A percentile compares a stretch with the other conserved stretches of the same genome.
Conservation (phyloP, 2,329 filamentous ascomycete species). For the Dendrostoma leiphaemia region DNA sequence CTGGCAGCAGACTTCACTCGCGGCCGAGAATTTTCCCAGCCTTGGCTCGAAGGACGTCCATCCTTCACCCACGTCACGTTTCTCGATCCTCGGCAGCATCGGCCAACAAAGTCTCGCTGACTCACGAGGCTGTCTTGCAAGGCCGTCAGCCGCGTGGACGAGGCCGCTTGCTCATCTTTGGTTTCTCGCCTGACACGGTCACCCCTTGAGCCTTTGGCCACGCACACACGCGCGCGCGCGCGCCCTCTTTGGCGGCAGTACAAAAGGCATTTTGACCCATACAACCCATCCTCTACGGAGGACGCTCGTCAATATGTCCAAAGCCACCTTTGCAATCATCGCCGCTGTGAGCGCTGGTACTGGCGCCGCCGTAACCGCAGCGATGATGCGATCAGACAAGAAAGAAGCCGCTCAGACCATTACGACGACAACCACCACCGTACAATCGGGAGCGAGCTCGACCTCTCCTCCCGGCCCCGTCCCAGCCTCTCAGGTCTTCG, state of each 20-base stretch:
- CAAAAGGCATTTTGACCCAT: slow-evolving; percentile 6
- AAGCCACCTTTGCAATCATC: slow-evolving; percentile 71
- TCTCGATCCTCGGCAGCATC: background rate
- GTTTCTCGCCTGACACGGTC: slow-evolving; percentile 17
- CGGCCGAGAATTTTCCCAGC: slow-evolving; percentile 1
- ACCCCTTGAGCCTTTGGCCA: background rate
- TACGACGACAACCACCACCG: slow-evolving; percentile 32
- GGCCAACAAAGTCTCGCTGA: background rate
- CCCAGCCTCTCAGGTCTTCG: slow-evolving; percentile 59
- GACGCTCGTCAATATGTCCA: slow-evolving; percentile 63
- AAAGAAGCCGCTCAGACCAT: slow-evolving; percentile 33
- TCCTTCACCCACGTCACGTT: background rate
- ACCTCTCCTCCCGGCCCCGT: slow-evolving; percentile 37
- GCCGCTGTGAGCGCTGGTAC: slow-evolving; percentile 74
- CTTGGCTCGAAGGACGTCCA: background rate
- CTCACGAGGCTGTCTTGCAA: slow-evolving; percentile 15
- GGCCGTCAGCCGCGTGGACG: slow-evolving; percentile 15
- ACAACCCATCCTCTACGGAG: background rate
- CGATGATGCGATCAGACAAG: slow-evolving; percentile 53
- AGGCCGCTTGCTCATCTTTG: slow-evolving; percentile 13
- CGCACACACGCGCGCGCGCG: no score
- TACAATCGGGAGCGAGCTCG: slow-evolving; percentile 26
- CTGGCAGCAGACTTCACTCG: background rate
- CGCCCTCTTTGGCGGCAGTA: slow-evolving; percentile 6
- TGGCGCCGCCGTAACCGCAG: slow-evolving; percentile 70